Percentiles rank a stretch among this genome's conserved stretches.
Evolutionary conservation across 1,284 basidiomycete genomes (phyloP).

Genomic region (Erythrobasidium hasegawianum): DNA sequence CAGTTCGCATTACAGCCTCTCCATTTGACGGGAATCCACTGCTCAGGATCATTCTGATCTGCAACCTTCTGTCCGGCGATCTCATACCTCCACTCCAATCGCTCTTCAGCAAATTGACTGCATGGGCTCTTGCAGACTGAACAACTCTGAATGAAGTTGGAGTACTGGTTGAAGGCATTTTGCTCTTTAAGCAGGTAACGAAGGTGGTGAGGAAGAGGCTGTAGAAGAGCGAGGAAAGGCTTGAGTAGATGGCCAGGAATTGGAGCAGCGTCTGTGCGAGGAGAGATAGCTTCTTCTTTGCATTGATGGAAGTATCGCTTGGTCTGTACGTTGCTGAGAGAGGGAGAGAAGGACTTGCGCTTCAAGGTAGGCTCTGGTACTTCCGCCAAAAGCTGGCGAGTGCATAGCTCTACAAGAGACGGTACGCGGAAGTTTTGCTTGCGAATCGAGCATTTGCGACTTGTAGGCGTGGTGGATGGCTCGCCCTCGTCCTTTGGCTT

Average conservation of each 20-base stretch:
- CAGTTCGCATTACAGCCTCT: conserved; percentile 40
- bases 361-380: conserved; percentile 32
- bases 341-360: conserved; percentile 35
- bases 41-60: conserved; percentile 13
- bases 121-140: conserved; percentile 33
- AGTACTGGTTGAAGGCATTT: conserved; percentile 2
- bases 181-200: conserved; percentile 11
- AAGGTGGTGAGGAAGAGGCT: conserved; percentile 25
- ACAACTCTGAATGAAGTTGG: conserved; percentile 6
- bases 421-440: conserved; percentile 22
- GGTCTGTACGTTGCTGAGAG: conserved; percentile 19
- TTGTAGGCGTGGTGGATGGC: no score
- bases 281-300: conserved; percentile 8
- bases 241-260: conserved; percentile 30
- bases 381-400: conserved; percentile 9
- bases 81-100: conserved; percentile 42
- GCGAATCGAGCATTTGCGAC: conserved; percentile 9
- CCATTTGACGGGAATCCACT: conserved; percentile 39
- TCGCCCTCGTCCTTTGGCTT: not conserved
- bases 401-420: conserved; percentile 5
- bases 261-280: not conserved
- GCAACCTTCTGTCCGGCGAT: not conserved
- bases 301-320: not conserved
- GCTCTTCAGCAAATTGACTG: conserved; percentile 37
- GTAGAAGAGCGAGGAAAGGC: conserved; percentile 34